These are phyloP conservation scores for Tremellales sp. DNA, from an alignment of 1,284 basidiomycete genomes.

Conservation along the genomic window DNA sequence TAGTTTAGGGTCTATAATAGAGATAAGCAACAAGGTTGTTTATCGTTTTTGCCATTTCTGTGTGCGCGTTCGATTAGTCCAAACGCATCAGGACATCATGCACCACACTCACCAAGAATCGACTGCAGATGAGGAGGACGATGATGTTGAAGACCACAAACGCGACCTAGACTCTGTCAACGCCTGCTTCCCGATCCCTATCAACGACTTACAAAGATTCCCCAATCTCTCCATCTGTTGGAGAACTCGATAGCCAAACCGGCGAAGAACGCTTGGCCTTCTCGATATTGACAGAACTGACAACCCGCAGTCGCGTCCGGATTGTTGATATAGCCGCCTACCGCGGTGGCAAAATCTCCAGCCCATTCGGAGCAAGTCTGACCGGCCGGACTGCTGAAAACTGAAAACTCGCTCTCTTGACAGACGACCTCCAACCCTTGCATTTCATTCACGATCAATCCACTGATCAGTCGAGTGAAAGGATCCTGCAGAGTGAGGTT, in stretches of 20 bases:
- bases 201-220: slow-evolving; percentile 60
- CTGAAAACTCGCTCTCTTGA: slow-evolving; percentile 61
- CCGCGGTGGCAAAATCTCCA: slow-evolving; percentile 58
- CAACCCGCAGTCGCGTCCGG: slow-evolving; percentile 47
- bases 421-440: slow-evolving; percentile 69
- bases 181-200: background rate
- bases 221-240: slow-evolving; percentile 68
- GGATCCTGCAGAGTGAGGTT: slow-evolving; percentile 41
- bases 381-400: slow-evolving; percentile 63
- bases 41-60: background rate
- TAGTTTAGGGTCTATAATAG: no score
- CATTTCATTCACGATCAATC: slow-evolving; percentile 75
- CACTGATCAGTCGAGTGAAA: slow-evolving; percentile 65
- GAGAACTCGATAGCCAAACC: slow-evolving; percentile 63
- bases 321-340: slow-evolving; percentile 77
- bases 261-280: slow-evolving; percentile 33
- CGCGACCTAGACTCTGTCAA: background rate
- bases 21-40: no score
- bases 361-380: slow-evolving; percentile 74
- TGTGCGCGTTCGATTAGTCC: background rate
- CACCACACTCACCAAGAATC: slow-evolving; percentile 63
- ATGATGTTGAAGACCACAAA: slow-evolving; percentile 64
- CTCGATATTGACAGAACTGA: slow-evolving; percentile 44
- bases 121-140: slow-evolving; percentile 67
- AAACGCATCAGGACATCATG: background rate